Percentiles rank a stretch among this genome's conserved stretches.
Evolutionary conservation across 768 basidiomycete genomes (phyloP).

Genomic region (Coprinellus aureogranulatus): DNA sequence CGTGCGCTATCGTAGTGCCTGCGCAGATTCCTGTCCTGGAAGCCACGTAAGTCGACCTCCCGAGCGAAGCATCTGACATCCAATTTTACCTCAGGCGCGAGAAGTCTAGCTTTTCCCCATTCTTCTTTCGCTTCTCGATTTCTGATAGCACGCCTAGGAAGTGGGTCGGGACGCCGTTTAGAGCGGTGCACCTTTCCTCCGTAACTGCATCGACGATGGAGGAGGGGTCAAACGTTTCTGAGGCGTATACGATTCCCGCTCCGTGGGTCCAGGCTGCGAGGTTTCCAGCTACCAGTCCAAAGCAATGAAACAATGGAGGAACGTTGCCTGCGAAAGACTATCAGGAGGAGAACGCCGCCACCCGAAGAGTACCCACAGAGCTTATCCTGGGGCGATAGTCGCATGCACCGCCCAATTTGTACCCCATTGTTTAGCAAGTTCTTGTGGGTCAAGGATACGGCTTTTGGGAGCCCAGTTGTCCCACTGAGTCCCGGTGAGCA

Average conservation of each 20-base stretch:
- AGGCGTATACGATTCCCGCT: conserved; percentile 66
- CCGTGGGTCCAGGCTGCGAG: conserved; percentile 76
- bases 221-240: no score
- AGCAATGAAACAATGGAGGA: conserved; percentile 13
- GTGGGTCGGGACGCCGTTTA: conserved; percentile 86
- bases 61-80: no score
- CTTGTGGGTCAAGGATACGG: no score
- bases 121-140: conserved; percentile 53
- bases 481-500: no score
- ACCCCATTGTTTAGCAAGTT: conserved; percentile 79
- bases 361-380: no score
- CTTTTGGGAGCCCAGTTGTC: neutral
- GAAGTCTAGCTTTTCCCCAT: conserved; percentile 46
- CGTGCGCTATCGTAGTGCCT: conserved; percentile 75
- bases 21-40: conserved; percentile 84
- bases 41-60: conserved; percentile 5
- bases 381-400: conserved; percentile 61
- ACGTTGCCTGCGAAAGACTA: no score
- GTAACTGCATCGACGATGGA: conserved; percentile 69
- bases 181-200: conserved; percentile 69
- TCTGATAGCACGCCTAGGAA: conserved; percentile 76
- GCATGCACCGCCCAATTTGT: conserved; percentile 71
- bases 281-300: conserved; percentile 67
- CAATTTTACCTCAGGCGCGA: conserved; percentile 59
- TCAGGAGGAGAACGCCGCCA: no score